Base-by-base conservation (phyloP, 148 eudicot species). In the Rhododendron williamsianum region DNA sequence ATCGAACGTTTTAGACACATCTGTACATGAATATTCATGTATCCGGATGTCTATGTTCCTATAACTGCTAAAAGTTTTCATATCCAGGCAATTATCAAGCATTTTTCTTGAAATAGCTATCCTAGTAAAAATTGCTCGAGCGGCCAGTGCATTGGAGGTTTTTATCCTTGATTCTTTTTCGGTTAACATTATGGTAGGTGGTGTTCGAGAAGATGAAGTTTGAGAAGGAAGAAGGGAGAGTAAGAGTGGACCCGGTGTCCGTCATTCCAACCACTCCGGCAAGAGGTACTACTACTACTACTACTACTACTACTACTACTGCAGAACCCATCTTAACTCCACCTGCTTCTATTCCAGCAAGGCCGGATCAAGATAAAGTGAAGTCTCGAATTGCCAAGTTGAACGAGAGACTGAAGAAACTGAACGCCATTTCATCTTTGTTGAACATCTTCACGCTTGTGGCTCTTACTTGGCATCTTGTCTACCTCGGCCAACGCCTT, bases 201-300 rank as follows among this genome's bases (percentile, higher is more conserved):
- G 93, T 93, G 97, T 92, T 90, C 63, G 90, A 91, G 78, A 93
- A 92, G 87, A 87, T 94, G 92, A 96, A 96, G 83, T n/a, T 91
- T 76, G 97, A 94, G 87, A 95, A 94, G 88, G 98, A 94, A 87
- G 98, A 95, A 91, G 94, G 95, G 35, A 87, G 94, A 51, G 94
- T 90, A 76, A 83, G 84, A 63, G 90, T 86, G 67, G 85, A 91
- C 2, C 79, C 72, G 43, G 84, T 80, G 0, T 54, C 84, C 1
- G 72, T 81, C 2, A 65, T 86, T 7, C 27, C 65, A 4, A 81
- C 83, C 4, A 69, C 87, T 1, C 72, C 41, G 10, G 76, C 33
- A 27, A 46, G 45, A 38, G 71, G 3, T n/a, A 36, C 49, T 25
- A 19, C 91, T 11, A 78, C 49, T 25, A 19, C 91, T 11, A n/a